Evolutionary conservation across 202 grass and related monocot genomes (phyloP).

Genomic region (Cymbopogon flexuosus): DNA sequence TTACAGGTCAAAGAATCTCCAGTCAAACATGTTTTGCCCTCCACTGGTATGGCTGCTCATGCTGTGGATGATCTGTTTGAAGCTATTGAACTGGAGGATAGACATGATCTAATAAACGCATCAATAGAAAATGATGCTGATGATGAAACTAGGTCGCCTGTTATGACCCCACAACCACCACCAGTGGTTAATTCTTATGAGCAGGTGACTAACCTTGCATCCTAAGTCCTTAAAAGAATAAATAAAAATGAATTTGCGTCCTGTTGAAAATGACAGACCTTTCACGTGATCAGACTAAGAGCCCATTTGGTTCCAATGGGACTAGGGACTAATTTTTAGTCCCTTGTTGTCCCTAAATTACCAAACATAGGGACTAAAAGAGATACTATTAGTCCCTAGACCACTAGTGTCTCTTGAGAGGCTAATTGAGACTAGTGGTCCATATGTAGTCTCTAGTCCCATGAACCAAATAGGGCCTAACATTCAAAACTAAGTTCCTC

Average conservation of each 20-base stretch:
- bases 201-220: slow-evolving; percentile 42
- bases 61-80: slow-evolving; percentile 56
- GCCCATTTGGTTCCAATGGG: too few relatives aligned
- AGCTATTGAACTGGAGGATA: slow-evolving; percentile 62
- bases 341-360: too few relatives aligned
- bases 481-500: not conserved
- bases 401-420: too few relatives aligned
- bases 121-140: slow-evolving; percentile 36
- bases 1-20: slow-evolving; percentile 61
- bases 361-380: too few relatives aligned
- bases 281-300: not conserved
- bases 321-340: too few relatives aligned
- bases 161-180: slow-evolving; percentile 43
- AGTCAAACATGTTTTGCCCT: slow-evolving; percentile 44
- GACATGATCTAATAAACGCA: slow-evolving; percentile 32
- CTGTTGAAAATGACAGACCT: not conserved
- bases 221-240: not conserved
- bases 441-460: too few relatives aligned
- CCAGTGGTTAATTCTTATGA: slow-evolving; percentile 37
- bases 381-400: too few relatives aligned
- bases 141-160: slow-evolving; percentile 40
- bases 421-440: too few relatives aligned
- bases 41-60: slow-evolving; percentile 68
- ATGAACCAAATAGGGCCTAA: too few relatives aligned
- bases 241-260: not conserved